Conservation (phyloP, 305 asterid species). For the Solanum hybrid region DNA sequence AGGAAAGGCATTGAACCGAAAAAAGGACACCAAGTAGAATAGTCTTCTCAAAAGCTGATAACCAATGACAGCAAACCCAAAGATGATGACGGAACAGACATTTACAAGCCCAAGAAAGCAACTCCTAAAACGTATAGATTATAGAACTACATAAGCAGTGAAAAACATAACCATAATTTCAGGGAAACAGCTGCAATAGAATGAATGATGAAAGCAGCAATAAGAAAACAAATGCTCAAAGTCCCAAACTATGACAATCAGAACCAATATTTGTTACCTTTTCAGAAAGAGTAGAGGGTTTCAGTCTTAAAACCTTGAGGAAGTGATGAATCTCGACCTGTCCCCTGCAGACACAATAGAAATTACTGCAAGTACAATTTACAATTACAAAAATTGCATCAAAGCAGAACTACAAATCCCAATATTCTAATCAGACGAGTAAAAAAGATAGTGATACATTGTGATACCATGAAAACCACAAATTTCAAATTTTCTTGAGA, state of each 20-base stretch:
- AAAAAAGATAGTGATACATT: background rate
- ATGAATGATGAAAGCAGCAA: background rate
- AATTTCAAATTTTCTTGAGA: background rate
- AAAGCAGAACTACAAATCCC: background rate
- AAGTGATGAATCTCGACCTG: conserved; percentile 58
- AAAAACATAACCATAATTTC: background rate
- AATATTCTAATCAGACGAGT: background rate
- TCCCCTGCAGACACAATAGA: conserved; percentile 47
- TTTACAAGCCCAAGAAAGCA: background rate
- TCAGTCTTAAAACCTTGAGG: conserved; percentile 58
- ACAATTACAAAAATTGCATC: background rate
- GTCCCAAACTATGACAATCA: background rate
- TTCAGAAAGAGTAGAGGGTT: conserved; percentile 62
- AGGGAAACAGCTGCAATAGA: background rate
- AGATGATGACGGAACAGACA: background rate
- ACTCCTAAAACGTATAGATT: background rate
- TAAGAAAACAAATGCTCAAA: background rate
- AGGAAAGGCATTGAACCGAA: background rate
- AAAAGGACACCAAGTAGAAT: background rate
- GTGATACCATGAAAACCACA: background rate
- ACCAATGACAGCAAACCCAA: background rate
- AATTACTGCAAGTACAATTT: background rate
- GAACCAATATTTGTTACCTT: conserved; percentile 30
- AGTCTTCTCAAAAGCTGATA: background rate
- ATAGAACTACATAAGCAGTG: background rate